Evolutionary conservation across 371 early-diverging fungal species (phyloP).

Genomic region (Mucor irregularis): DNA sequence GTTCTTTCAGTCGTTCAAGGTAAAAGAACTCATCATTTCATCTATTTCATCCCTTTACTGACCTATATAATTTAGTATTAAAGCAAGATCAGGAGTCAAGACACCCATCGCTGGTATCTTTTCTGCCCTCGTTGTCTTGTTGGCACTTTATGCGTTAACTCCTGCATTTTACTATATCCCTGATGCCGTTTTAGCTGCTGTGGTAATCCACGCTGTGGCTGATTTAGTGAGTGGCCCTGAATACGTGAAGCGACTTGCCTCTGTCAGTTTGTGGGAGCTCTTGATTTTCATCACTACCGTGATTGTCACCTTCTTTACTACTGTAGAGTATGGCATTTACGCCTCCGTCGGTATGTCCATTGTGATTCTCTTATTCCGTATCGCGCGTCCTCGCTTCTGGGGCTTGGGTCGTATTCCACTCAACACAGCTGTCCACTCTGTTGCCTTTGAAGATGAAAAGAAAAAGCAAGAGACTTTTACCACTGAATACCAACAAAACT

Average conservation of each 20-base stretch:
- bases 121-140: slow-evolving; percentile 73
- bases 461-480: not conserved
- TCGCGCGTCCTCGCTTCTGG: slow-evolving; percentile 69
- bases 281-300: slow-evolving; percentile 55
- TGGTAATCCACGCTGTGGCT: slow-evolving; percentile 77
- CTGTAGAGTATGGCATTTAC: slow-evolving; percentile 75
- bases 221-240: slow-evolving; percentile 55
- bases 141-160: slow-evolving; percentile 80
- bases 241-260: slow-evolving; percentile 36
- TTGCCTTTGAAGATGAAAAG: slow-evolving; percentile 12
- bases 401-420: slow-evolving; percentile 46
- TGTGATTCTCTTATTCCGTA: slow-evolving; percentile 63
- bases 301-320: slow-evolving; percentile 66
- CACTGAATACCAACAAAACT: slow-evolving; percentile 18
- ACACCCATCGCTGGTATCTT: slow-evolving; percentile 84
- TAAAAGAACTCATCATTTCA: too few relatives aligned
- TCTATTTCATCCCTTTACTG: too few relatives aligned
- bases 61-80: too few relatives aligned
- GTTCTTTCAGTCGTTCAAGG: slow-evolving; percentile 54
- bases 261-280: slow-evolving; percentile 58
- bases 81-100: slow-evolving; percentile 77
- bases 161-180: slow-evolving; percentile 89
- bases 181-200: slow-evolving; percentile 73
- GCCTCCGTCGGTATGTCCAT: slow-evolving; percentile 64
- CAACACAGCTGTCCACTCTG: not conserved